Evolutionary conservation across 768 basidiomycete genomes (phyloP).

Genomic region (Pholiota microspora): DNA sequence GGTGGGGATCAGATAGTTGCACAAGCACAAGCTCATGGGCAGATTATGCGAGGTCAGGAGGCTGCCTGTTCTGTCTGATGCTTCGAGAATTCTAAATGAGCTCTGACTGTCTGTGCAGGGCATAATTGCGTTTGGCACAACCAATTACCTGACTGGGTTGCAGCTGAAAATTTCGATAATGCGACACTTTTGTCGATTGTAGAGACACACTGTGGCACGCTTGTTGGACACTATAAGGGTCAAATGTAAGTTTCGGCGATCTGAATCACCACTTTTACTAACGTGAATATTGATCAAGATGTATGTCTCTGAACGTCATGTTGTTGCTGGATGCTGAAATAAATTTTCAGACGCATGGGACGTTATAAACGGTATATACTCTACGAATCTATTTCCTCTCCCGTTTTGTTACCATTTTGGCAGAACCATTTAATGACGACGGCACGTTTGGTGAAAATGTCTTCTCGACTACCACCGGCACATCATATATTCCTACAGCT

Average conservation of each 20-base stretch:
- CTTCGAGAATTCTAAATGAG: not conserved
- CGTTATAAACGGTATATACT: conserved; percentile 14
- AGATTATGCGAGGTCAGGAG: conserved; percentile 40
- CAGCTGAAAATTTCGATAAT: conserved; percentile 39
- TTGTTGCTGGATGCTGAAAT: not conserved
- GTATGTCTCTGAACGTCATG: not conserved
- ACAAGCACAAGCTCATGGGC: conserved; percentile 43
- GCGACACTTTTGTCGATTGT: conserved; percentile 42
- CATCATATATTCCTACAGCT: conserved; percentile 47
- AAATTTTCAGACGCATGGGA: conserved; percentile 11
- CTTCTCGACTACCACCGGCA: conserved; percentile 51
- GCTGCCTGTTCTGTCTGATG: not conserved
- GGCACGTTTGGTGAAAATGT: conserved; percentile 52
- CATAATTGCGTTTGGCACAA: conserved; percentile 50
- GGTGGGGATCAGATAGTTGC: conserved; percentile 42
- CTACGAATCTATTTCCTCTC: not conserved
- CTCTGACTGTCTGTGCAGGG: conserved; percentile 17
- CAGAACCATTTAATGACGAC: conserved; percentile 60
- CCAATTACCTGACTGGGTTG: conserved; percentile 52
- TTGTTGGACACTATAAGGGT: conserved; percentile 56
- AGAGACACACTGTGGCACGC: conserved; percentile 44
- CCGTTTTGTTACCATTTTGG: not conserved
- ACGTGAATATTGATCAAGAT: conserved; percentile 1
- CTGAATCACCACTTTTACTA: not conserved
- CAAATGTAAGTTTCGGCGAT: conserved; percentile 33